A percentile compares a stretch with the other conserved stretches of the same genome.
Conservation (phyloP, 106 monocot genomes). For the Dendrobium nobile region DNA sequence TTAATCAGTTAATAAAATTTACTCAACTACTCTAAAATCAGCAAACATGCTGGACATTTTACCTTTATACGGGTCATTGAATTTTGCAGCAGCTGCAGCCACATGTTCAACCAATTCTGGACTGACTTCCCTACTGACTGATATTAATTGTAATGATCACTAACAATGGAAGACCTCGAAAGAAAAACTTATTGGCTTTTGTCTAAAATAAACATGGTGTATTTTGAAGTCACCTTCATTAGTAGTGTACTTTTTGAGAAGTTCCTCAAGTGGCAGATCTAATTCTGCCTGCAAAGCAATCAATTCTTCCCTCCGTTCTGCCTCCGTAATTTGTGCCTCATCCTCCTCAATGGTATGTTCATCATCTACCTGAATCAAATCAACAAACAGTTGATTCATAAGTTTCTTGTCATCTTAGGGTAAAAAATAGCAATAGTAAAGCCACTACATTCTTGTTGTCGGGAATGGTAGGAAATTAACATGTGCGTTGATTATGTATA, state of each 20-base stretch:
- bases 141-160: constrained; percentile 47
- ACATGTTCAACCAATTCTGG: constrained; percentile 36
- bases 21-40: background rate
- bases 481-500: background rate
- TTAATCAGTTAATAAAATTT: constrained; percentile 14
- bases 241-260: constrained; percentile 49
- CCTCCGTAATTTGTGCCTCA: constrained; percentile 84
- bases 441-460: too few relatives aligned
- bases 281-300: constrained; percentile 76
- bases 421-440: too few relatives aligned
- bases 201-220: background rate
- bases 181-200: constrained; percentile 1
- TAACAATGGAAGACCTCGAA: constrained; percentile 7
- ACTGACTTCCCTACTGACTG: constrained; percentile 76
- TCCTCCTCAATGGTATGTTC: constrained; percentile 84
- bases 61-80: constrained; percentile 49
- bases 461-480: too few relatives aligned
- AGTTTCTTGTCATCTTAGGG: background rate
- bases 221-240: constrained; percentile 34
- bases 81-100: constrained; percentile 14
- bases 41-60: constrained; percentile 31
- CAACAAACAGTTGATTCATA: background rate
- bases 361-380: constrained; percentile 66
- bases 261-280: constrained; percentile 78
- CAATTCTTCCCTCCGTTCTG: constrained; percentile 69